A percentile compares a stretch with the other conserved stretches of the same genome.
Conservation (phyloP, 73 alveolate species). For the Tetrahymena elliotti region DNA sequence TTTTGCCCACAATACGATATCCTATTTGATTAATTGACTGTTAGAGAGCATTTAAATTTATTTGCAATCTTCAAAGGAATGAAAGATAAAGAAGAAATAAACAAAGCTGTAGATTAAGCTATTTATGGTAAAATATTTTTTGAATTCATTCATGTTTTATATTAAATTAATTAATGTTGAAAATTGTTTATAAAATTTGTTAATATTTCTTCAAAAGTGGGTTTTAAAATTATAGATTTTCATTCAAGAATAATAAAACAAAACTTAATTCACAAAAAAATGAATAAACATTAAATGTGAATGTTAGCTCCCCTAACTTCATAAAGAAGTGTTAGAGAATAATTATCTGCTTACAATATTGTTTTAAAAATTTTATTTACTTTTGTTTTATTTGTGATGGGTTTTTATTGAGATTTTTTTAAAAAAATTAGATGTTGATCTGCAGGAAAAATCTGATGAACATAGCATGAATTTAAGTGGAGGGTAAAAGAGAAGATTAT, state of each 20-base stretch:
- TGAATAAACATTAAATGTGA: too few species aligned
- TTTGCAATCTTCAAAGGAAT: conserved; percentile 49
- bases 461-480: conserved; percentile 77
- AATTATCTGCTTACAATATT: conserved; percentile 35
- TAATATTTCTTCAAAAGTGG: too few species aligned
- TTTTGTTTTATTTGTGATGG: too few species aligned
- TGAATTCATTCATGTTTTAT: too few species aligned
- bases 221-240: too few species aligned
- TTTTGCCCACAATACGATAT: conserved; percentile 90
- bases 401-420: too few species aligned
- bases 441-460: conserved; percentile 40
- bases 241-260: too few species aligned
- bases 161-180: too few species aligned
- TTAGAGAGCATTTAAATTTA: conserved; percentile 51
- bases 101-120: conserved; percentile 40
- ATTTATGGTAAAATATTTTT: conserved; percentile 7
- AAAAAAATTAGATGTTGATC: conserved; percentile 57
- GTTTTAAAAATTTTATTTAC: conserved; percentile 37
- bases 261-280: too few species aligned
- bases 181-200: too few species aligned
- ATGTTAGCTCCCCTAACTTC: too few species aligned
- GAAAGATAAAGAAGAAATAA: conserved; percentile 26
- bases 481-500: conserved; percentile 87
- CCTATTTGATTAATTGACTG: conserved; percentile 68
- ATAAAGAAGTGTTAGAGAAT: too few species aligned